Percentiles rank a stretch among this genome's conserved stretches.
These are phyloP conservation scores for Eimeria zaria DNA, from an alignment of 169 alveolate species.

Conservation along the genomic window DNA sequence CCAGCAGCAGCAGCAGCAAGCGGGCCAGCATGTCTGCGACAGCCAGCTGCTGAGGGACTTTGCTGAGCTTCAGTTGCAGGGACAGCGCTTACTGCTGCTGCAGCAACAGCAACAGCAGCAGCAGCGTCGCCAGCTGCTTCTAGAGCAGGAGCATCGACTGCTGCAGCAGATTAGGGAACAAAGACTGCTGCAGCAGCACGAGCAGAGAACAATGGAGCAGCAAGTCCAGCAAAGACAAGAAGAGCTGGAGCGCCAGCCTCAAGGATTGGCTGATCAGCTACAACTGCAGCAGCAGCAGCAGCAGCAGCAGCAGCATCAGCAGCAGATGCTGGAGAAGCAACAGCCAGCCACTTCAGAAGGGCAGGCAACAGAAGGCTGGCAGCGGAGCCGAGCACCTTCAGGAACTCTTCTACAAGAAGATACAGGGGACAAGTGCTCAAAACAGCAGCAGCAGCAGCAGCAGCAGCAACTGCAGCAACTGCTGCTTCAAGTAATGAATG, in stretches of 20 bases:
- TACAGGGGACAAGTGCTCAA: not conserved
- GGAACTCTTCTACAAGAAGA: not conserved
- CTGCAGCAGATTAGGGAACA: not conserved
- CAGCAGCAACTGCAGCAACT: conserved; percentile 34
- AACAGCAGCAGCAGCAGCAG: conserved; percentile 27
- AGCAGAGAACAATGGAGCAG: conserved; percentile 1
- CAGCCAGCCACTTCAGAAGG: not conserved
- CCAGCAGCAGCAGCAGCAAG: conserved; percentile 1
- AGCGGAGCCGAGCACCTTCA: not conserved
- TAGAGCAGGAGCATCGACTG: conserved; percentile 46
- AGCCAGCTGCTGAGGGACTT: not conserved
- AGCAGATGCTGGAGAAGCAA: not conserved
- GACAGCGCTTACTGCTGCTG: not conserved
- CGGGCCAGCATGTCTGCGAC: not conserved
- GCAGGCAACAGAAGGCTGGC: not conserved
- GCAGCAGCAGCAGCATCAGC: conserved; percentile 32
- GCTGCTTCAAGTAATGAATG: not conserved
- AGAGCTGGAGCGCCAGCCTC: not conserved
- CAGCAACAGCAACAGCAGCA: conserved; percentile 17
- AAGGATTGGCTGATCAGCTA: not conserved
- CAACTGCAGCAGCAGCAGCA: not conserved
- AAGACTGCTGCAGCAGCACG: conserved; percentile 38
- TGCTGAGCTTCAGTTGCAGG: not conserved
- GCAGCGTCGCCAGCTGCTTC: not conserved
- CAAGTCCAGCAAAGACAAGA: not conserved